Evolutionary conservation across 257 asterid genomes (phyloP).

Genomic region (Solanum rostratum): DNA sequence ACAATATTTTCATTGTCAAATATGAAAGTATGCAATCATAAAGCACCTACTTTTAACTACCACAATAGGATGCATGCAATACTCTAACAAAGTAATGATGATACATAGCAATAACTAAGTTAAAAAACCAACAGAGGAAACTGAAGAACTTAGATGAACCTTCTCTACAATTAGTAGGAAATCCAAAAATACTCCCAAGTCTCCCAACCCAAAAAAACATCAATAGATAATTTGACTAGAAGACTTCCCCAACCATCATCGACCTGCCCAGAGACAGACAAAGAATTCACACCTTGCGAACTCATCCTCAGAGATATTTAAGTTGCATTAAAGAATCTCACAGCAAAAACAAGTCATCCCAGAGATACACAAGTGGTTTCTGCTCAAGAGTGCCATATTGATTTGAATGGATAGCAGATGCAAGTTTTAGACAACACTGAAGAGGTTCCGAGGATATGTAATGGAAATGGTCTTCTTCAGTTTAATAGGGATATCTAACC

Average conservation of each 20-base stretch:
- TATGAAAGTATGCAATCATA: not conserved
- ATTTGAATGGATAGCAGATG: not conserved
- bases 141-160: not conserved
- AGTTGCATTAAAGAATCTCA: not conserved
- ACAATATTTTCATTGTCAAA: not conserved
- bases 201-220: not conserved
- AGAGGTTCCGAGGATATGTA: not conserved
- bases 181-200: not conserved
- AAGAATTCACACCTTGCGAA: not conserved
- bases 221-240: not conserved
- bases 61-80: not conserved
- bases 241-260: not conserved
- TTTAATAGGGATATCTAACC: not conserved
- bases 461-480: not conserved
- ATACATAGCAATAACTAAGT: not conserved
- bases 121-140: not conserved
- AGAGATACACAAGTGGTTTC: not conserved
- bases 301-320: not conserved
- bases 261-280: not conserved
- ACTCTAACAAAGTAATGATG: not conserved
- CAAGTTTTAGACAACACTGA: not conserved
- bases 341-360: not conserved
- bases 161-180: not conserved
- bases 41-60: not conserved
- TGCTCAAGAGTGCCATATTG: not conserved